Base-by-base conservation (phyloP, 768 basidiomycete genomes). In the Kwoniella heveanensis region DNA sequence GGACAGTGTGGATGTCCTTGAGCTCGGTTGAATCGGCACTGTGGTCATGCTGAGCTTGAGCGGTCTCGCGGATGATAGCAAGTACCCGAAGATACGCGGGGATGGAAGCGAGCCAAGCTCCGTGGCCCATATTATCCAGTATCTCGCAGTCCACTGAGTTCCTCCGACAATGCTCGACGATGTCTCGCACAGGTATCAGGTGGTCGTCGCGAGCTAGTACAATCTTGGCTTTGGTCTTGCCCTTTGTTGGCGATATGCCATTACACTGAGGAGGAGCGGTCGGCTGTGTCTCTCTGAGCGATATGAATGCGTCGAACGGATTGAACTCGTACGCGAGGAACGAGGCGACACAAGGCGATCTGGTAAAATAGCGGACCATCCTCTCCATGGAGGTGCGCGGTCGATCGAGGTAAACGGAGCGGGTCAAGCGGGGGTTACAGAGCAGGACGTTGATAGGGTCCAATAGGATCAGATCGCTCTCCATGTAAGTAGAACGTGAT, bases 361-460 rank as follows among this genome's bases (percentile, higher is more conserved):
- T 44, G 13, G 54, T 61, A 37, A 56, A 54, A 22, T 66, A 66
- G 21, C 54, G 39, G 17, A 61, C n/a, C 21, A 66, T 19, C 21
- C n/a, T 44, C 32, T 21, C 49, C 63, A 64, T 64, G 9, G 17
- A 10, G 36, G 39, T 39, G 19, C 21, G 27, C 12, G 44, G 44
- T 32, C 36, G 13, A 37, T 5, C n/a, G 39, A 57, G 25, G 21
- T 54, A 39, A 12, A 54, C 47, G 1, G 60, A 36, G 25, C 49
- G 47, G 7, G 59, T 19, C n/a, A 66, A 25, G 29, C 47, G 52
- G 3, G 65, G 39, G 29, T 66, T 29, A 32, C 22, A 51, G 17
- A 66, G 22, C 9, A 48, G 19, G 22, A 62, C 54, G 24, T 49
- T 62, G 12, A 62, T 59, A 26, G 65, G 65, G 44, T 67, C 65